These are phyloP conservation scores for Leishmania mexicana DNA, from an alignment of 208 protist genomes.

Conservation along the genomic window DNA sequence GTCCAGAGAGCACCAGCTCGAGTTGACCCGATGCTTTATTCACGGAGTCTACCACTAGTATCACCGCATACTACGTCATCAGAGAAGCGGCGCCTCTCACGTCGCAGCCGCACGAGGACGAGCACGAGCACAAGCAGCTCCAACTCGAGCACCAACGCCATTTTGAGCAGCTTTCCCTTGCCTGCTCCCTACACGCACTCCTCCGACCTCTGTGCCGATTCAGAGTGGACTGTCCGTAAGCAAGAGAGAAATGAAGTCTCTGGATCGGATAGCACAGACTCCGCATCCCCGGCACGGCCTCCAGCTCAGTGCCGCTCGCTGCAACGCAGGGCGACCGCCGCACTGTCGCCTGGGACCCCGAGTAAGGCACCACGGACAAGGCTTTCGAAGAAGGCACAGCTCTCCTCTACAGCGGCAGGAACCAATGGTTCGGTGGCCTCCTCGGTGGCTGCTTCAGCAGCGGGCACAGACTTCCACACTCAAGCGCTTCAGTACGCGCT, in stretches of 20 bases:
- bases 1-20: background rate
- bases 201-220: background rate
- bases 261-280: background rate
- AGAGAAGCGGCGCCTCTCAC: background rate
- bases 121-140: background rate
- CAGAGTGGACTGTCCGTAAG: background rate
- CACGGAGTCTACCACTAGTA: background rate
- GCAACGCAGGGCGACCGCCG: background rate
- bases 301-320: background rate
- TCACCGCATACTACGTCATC: background rate
- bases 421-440: background rate
- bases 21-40: background rate
- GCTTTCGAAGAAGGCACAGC: background rate
- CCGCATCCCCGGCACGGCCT: background rate
- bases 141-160: background rate
- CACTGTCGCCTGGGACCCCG: background rate
- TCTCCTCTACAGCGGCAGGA: background rate
- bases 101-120: background rate
- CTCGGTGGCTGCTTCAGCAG: background rate
- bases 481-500: conserved; percentile 29
- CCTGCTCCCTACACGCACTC: conserved; percentile 10
- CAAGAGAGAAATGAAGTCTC: background rate
- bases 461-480: conserved; percentile 10
- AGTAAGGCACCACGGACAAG: conserved; percentile 1
- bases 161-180: conserved; percentile 1